Evolutionary conservation across 2,329 filamentous ascomycete genomes (phyloP).

Genomic region (Ramichloridium luteum): DNA sequence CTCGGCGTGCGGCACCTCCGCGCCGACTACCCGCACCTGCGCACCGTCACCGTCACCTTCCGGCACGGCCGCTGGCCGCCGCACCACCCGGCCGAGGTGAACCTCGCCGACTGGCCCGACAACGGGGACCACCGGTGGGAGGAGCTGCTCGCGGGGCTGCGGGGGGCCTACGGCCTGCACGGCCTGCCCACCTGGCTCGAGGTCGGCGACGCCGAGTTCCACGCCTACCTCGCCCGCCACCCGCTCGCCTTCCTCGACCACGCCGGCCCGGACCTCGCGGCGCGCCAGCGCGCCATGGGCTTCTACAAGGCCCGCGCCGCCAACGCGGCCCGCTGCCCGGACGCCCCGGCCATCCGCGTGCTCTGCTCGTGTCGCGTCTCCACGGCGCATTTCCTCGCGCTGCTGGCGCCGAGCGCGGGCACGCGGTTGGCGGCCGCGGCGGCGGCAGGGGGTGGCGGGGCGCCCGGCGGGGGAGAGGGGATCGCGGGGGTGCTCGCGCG

Average conservation of each 20-base stretch:
- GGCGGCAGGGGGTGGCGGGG: too few species aligned
- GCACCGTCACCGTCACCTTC: conserved; percentile 21
- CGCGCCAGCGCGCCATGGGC: conserved; percentile 11
- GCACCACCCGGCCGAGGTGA: conserved; percentile 15
- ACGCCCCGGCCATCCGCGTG: conserved; percentile 17
- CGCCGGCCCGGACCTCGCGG: conserved; percentile 7
- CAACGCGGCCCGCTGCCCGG: not conserved
- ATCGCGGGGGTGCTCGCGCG: too few species aligned
- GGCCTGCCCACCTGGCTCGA: conserved; percentile 7
- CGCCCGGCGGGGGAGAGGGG: too few species aligned
- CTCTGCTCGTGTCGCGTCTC: conserved; percentile 21
- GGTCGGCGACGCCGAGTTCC: conserved; percentile 9
- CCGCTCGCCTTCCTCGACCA: conserved; percentile 7
- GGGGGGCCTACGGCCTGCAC: conserved; percentile 19
- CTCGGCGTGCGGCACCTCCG: conserved; percentile 18
- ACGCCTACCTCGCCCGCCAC: conserved; percentile 7
- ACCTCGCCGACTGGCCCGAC: conserved; percentile 20
- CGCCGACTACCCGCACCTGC: conserved; percentile 23
- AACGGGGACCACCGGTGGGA: conserved; percentile 18
- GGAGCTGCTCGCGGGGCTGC: conserved; percentile 21
- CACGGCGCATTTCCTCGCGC: conserved; percentile 16
- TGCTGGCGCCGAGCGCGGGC: conserved; percentile 11
- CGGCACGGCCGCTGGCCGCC: conserved; percentile 24
- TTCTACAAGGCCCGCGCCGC: conserved; percentile 8
- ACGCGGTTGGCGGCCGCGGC: conserved; percentile 3